Evolutionary conservation across 1,139 yeast genomes (phyloP).

Genomic region (Lodderomyces oxycetoniae): DNA sequence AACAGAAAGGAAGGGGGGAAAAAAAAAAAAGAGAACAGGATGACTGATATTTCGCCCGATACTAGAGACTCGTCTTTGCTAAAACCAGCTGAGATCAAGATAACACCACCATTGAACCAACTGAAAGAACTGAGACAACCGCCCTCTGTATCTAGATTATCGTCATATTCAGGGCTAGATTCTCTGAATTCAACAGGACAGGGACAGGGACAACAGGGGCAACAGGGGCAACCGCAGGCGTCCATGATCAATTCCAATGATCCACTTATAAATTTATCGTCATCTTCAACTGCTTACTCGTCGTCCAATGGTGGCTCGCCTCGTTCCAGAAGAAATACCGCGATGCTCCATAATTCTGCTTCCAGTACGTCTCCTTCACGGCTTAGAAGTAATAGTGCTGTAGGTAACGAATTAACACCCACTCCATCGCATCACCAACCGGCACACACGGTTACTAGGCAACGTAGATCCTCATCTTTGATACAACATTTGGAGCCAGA

Average conservation of each 20-base stretch:
- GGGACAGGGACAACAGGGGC: background rate
- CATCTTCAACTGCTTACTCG: background rate
- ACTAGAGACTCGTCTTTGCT: slow-evolving; percentile 1
- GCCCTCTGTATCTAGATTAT: background rate
- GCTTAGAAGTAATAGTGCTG: slow-evolving; percentile 11
- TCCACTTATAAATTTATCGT: background rate
- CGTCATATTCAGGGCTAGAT: background rate
- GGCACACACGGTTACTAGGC: slow-evolving; percentile 29
- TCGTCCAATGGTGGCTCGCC: slow-evolving; percentile 1
- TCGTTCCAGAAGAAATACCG: background rate
- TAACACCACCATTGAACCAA: slow-evolving; percentile 5
- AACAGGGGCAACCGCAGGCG: background rate
- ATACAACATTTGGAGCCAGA: slow-evolving; percentile 93
- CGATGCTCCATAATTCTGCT: background rate
- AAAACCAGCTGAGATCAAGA: slow-evolving; percentile 5
- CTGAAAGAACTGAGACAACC: slow-evolving; percentile 1
- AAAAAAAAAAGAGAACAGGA: background rate
- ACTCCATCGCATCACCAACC: slow-evolving; percentile 26
- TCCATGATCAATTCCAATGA: background rate
- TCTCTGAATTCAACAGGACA: background rate
- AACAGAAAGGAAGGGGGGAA: too few relatives aligned
- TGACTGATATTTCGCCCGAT: slow-evolving; percentile 4
- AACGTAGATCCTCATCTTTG: slow-evolving; percentile 45
- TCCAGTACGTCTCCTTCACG: slow-evolving; percentile 10
- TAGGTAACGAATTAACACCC: slow-evolving; percentile 18